phyloP scores from a whole-genome alignment of 495 filamentous ascomycete species.

The Alectoria sarmentosa region DNA sequence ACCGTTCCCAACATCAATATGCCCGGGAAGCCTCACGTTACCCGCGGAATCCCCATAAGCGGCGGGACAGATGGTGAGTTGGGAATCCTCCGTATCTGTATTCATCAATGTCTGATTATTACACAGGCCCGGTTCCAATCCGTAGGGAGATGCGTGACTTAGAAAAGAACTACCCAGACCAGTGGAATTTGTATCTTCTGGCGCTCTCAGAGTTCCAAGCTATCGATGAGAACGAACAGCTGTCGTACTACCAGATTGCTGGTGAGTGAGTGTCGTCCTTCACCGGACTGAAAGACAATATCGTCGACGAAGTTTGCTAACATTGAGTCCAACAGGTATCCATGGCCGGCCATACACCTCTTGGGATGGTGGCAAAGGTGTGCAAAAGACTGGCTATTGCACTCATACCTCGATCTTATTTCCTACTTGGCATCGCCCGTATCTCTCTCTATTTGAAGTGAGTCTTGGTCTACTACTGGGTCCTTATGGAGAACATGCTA shows the following conservation, averaged over 20 bases:
- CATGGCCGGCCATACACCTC: slow-evolving; percentile 29
- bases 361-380: slow-evolving; percentile 30
- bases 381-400: slow-evolving; percentile 22
- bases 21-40: not conserved
- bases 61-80: not conserved
- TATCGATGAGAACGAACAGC: not conserved
- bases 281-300: too few relatives aligned
- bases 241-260: not conserved
- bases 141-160: not conserved
- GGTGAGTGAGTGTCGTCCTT: not conserved
- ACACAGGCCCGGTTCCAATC: not conserved
- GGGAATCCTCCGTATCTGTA: not conserved
- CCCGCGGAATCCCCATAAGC: not conserved
- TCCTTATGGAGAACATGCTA: too few relatives aligned
- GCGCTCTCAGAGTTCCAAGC: not conserved
- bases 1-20: not conserved
- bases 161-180: not conserved
- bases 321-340: slow-evolving; percentile 22
- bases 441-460: slow-evolving; percentile 42
- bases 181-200: not conserved
- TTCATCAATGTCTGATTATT: not conserved
- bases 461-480: too few relatives aligned
- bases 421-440: slow-evolving; percentile 43
- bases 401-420: slow-evolving; percentile 25
- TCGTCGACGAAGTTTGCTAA: not conserved